These are phyloP conservation scores for Lactifluus subvellereus DNA, from an alignment of 768 basidiomycete species.

Conservation along the genomic window DNA sequence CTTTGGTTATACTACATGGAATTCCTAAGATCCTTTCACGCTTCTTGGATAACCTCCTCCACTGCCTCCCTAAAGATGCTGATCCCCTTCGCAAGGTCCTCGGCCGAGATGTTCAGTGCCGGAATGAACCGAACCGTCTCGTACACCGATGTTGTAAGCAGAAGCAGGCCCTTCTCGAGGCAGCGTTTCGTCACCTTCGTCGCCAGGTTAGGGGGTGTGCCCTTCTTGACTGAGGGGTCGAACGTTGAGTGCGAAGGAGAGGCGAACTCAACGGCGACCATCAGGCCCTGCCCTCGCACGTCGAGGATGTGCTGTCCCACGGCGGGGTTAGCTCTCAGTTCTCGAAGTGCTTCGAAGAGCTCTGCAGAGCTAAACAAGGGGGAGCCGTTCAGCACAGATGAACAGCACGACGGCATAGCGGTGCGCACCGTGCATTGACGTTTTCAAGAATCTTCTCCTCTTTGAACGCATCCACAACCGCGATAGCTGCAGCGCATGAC, in stretches of 20 bases:
- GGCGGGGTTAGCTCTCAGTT: conserved; percentile 47
- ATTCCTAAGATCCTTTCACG: conserved; percentile 10
- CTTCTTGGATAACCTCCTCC: conserved; percentile 55
- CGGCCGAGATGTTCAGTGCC: conserved; percentile 70
- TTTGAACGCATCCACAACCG: conserved; percentile 68
- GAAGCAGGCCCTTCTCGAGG: conserved; percentile 77
- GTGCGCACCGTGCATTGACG: conserved; percentile 57
- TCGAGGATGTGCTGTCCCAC: conserved; percentile 65
- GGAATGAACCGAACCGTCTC: conserved; percentile 93
- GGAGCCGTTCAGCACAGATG: neutral
- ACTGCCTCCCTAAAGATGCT: conserved; percentile 65
- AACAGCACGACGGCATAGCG: neutral
- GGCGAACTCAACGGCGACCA: conserved; percentile 79
- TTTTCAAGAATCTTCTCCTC: conserved; percentile 82
- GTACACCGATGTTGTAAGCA: conserved; percentile 86
- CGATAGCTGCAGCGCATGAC: conserved; percentile 84
- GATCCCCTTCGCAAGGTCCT: conserved; percentile 66
- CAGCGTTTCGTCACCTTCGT: conserved; percentile 70
- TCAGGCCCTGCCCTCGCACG: conserved; percentile 83
- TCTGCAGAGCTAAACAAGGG: conserved; percentile 54
- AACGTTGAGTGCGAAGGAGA: conserved; percentile 51
- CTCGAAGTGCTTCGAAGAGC: conserved; percentile 56
- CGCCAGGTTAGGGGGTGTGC: conserved; percentile 52
- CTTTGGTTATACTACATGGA: neutral
- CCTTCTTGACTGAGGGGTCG: conserved; percentile 39